These are phyloP conservation scores for Alternaria triticimaculans DNA, from an alignment of 2,329 filamentous ascomycete species.

Conservation along the genomic window DNA sequence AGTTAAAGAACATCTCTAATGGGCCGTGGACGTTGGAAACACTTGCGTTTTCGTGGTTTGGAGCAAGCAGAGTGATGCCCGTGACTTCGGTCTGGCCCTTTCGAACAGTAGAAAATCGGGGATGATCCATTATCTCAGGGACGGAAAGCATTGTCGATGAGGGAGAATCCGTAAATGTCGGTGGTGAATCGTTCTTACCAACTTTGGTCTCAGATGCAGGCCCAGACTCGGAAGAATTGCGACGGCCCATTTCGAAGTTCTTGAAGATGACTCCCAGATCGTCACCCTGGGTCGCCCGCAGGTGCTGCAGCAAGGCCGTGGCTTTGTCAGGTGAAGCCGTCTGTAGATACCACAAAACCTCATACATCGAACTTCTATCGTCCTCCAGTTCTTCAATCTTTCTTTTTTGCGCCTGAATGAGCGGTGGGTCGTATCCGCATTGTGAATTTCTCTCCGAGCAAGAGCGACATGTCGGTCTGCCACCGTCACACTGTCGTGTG, in stretches of 20 bases:
- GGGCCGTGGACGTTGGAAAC: slow-evolving; percentile 6
- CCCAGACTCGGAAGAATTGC: not conserved
- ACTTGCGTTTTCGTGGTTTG: slow-evolving; percentile 1
- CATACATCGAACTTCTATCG: slow-evolving; percentile 13
- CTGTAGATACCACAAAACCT: slow-evolving; percentile 26
- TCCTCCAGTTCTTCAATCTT: slow-evolving; percentile 13
- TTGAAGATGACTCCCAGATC: slow-evolving; percentile 10
- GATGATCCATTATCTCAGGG: not conserved
- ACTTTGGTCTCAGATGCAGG: not conserved
- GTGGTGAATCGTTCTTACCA: not conserved
- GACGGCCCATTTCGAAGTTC: slow-evolving; percentile 2
- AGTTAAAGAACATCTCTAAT: slow-evolving; percentile 21
- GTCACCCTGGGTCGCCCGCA: slow-evolving; percentile 7
- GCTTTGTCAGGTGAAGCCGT: slow-evolving; percentile 17
- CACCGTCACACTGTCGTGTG: slow-evolving; percentile 10
- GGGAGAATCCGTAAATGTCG: not conserved
- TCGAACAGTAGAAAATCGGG: not conserved
- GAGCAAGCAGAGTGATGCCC: not conserved
- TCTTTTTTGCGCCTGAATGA: slow-evolving; percentile 10
- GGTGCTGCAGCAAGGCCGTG: slow-evolving; percentile 11
- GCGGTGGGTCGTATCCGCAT: slow-evolving; percentile 8
- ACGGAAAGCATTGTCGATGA: not conserved
- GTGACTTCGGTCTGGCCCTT: not conserved
- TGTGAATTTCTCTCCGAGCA: slow-evolving; percentile 1
- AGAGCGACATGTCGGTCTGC: slow-evolving; percentile 9